Base-by-base conservation (phyloP, 129 eudicot species). In the Smallanthus sonchifolius region DNA sequence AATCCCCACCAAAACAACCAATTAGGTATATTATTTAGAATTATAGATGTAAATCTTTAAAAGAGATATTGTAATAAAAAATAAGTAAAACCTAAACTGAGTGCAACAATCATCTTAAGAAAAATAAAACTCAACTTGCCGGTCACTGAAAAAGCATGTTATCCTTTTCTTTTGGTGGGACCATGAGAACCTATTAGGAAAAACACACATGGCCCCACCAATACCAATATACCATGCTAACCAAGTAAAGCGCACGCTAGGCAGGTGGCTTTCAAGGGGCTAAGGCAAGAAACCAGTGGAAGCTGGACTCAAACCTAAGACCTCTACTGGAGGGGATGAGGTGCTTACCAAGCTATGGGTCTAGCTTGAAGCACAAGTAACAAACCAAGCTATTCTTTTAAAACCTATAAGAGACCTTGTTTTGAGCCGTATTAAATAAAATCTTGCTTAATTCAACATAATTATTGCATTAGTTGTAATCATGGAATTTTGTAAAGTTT, bases 1-100 rank as follows among this genome's bases (percentile, higher is more conserved):
- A 45, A 63, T 49, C 17, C 52, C 36, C 14, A 60, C 64, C 72
- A 38, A 49, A 75, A 7, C 65, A 75, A 51, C 17, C 34, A 65
- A 20, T 37, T 65, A 75, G 64, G 39, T 38, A 38, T 40, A 61
- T 34, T 32, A 34, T 5, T n/a, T n/a, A n/a, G n/a, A n/a, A n/a
- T n/a, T n/a, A 61, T 35, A 35, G 40, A 34, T 34, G 5, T 7
- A 34, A 34, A 61, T 13, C 43, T 14, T 32, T 14, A 14, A 6
- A 34, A 6, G 10, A 61, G 1, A 34, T 60, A 34, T 15, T 61
- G 5, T 34, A 34, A 32, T 24, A 28, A n/a, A 13, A 13, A 45
- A 14, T 14, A 61, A 2, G 11, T 34, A 34, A 34, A 6, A 34
- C 42, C 9, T 60, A 60, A 60, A 60, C 2, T 6, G 38, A 28